Conservation (phyloP, 2,329 filamentous ascomycete genomes). For the Penicillium sp. region DNA sequence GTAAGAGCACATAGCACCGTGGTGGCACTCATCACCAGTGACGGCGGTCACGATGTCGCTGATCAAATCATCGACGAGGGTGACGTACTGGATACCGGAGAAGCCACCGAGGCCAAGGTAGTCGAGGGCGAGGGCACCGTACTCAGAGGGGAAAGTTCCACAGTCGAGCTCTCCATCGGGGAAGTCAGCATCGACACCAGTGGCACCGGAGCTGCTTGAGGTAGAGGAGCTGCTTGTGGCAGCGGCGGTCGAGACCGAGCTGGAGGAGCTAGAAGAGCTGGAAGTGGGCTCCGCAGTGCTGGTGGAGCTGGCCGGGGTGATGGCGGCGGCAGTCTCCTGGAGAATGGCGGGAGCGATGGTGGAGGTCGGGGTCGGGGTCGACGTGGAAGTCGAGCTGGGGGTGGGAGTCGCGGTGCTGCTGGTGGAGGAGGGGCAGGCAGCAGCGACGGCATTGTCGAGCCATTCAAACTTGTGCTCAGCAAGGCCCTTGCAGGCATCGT, state of each 20-base stretch:
- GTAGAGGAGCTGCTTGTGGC: slow-evolving; percentile 25
- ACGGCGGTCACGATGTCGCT: slow-evolving; percentile 66
- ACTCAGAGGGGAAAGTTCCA: slow-evolving; percentile 71
- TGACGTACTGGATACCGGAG: slow-evolving; percentile 73
- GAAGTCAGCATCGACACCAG: slow-evolving; percentile 68
- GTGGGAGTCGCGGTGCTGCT: slow-evolving; percentile 30
- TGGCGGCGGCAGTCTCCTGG: slow-evolving; percentile 49
- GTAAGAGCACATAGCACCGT: slow-evolving; percentile 82
- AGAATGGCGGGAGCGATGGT: slow-evolving; percentile 50
- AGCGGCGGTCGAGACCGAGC: slow-evolving; percentile 16
- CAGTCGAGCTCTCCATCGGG: slow-evolving; percentile 74
- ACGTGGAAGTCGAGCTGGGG: slow-evolving; percentile 38
- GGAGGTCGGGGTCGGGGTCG: slow-evolving; percentile 29
- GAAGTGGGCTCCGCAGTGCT: slow-evolving; percentile 20
- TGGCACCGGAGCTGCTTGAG: slow-evolving; percentile 36
- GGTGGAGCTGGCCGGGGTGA: slow-evolving; percentile 31
- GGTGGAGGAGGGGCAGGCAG: slow-evolving; percentile 47
- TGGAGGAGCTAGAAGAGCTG: slow-evolving; percentile 22
- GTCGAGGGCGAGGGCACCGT: slow-evolving; percentile 71
- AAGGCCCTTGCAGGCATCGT: slow-evolving; percentile 72
- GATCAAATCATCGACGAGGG: slow-evolving; percentile 57
- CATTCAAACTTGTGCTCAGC: slow-evolving; percentile 66
- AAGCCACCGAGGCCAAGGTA: slow-evolving; percentile 74
- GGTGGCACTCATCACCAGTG: slow-evolving; percentile 60
- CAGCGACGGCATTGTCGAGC: slow-evolving; percentile 62